Evolutionary conservation across 129 eudicot species (phyloP).

Genomic region (Artemisia annua): DNA sequence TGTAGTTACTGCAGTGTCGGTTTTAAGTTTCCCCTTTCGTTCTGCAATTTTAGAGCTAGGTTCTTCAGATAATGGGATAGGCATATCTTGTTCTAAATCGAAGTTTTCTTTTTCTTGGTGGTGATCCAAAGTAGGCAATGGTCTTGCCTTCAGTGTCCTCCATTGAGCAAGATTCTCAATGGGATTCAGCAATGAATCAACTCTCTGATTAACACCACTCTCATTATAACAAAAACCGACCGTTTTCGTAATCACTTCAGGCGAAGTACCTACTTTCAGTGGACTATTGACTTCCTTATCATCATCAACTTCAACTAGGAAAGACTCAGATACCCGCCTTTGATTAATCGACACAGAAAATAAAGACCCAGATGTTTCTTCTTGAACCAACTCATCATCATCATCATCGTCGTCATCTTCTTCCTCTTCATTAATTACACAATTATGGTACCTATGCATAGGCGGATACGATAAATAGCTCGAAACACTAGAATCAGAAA

Average conservation of each 20-base stretch:
- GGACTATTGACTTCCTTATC: constrained; percentile 74
- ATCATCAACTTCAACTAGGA: constrained; percentile 28
- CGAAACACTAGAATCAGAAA: constrained; percentile 49
- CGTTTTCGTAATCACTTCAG: constrained; percentile 17
- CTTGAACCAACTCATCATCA: constrained; percentile 22
- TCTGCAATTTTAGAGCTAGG: constrained; percentile 26
- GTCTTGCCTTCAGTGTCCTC: constrained; percentile 41
- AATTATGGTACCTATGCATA: constrained; percentile 38
- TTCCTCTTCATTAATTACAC: constrained; percentile 29
- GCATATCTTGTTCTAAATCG: constrained; percentile 24
- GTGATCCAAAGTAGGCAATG: constrained; percentile 21
- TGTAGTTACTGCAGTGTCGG: constrained; percentile 45
- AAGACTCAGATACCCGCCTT: constrained; percentile 35
- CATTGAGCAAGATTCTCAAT: constrained; percentile 58
- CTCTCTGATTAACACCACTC: not conserved
- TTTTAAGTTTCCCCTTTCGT: constrained; percentile 17
- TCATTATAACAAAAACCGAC: constrained; percentile 9
- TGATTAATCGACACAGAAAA: constrained; percentile 61
- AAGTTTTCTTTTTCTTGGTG: constrained; percentile 56
- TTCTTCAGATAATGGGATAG: constrained; percentile 34
- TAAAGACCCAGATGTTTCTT: constrained; percentile 61
- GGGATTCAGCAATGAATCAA: constrained; percentile 45
- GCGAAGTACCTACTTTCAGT: constrained; percentile 18
- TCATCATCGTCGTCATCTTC: constrained; percentile 17
- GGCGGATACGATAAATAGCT: constrained; percentile 55